Evolutionary conservation across 2,329 filamentous ascomycete species (phyloP).

Genomic region (Nigrospora osmanthi): DNA sequence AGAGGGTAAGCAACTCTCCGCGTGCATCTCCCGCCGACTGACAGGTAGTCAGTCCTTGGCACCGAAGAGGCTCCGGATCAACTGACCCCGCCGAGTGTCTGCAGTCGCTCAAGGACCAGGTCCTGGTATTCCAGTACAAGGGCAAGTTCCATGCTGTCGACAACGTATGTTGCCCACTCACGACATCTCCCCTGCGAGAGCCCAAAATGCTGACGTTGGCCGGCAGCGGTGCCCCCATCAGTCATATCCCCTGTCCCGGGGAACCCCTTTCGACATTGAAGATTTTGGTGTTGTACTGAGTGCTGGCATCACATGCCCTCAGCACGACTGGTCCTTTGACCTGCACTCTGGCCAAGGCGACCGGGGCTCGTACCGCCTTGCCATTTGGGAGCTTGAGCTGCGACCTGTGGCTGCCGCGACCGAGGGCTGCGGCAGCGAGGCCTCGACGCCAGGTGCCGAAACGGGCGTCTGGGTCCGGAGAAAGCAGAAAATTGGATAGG

Average conservation of each 20-base stretch:
- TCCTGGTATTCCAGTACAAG: conserved; percentile 57
- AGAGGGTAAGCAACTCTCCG: not conserved
- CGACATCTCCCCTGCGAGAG: not conserved
- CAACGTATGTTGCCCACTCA: conserved; percentile 41
- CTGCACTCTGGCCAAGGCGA: conserved; percentile 55
- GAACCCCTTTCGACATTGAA: conserved; percentile 61
- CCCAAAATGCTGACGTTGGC: not conserved
- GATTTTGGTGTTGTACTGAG: conserved; percentile 60
- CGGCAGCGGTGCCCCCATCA: conserved; percentile 58
- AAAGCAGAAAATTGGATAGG: conserved; percentile 22
- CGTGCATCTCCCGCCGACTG: too few relatives aligned
- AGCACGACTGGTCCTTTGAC: conserved; percentile 67
- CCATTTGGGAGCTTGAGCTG: conserved; percentile 56
- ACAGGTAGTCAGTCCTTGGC: too few relatives aligned
- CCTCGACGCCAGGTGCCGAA: conserved; percentile 1
- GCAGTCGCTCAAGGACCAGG: conserved; percentile 43
- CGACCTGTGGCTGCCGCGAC: conserved; percentile 18
- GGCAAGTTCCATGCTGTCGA: conserved; percentile 61
- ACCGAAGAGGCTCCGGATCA: too few relatives aligned
- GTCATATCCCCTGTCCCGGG: conserved; percentile 56
- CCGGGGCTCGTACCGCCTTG: conserved; percentile 52
- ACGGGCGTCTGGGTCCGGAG: conserved; percentile 21
- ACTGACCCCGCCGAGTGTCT: conserved; percentile 8
- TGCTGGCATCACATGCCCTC: conserved; percentile 57
- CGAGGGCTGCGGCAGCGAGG: not conserved